phyloP scores from a whole-genome alignment of 139 green algal species.

The Haematococcus lacustris region DNA sequence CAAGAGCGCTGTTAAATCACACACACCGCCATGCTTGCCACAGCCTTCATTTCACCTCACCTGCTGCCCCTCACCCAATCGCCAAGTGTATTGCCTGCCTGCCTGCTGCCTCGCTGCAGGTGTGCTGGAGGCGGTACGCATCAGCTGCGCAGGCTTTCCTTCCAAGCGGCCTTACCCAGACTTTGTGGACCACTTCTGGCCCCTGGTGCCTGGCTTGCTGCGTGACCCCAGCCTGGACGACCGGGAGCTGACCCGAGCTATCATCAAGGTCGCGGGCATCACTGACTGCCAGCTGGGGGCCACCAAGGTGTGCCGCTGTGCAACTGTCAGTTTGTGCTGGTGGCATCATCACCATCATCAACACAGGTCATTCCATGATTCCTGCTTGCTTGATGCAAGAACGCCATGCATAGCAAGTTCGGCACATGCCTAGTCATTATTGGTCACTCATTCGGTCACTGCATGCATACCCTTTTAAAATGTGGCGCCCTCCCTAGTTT shows the following conservation, averaged over 20 bases:
- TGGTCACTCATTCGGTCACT: no score
- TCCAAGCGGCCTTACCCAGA: constrained; percentile 77
- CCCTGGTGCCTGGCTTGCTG: constrained; percentile 57
- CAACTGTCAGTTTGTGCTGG: no score
- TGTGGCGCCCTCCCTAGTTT: no score
- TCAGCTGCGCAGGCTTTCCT: constrained; percentile 91
- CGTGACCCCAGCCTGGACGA: constrained; percentile 46
- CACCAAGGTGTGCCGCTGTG: constrained; percentile 54
- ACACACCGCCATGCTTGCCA: neutral
- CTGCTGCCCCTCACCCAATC: neutral
- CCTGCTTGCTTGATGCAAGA: no score
- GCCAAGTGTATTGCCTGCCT: neutral
- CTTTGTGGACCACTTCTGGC: constrained; percentile 94
- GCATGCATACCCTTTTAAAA: no score
- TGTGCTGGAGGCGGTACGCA: constrained; percentile 97
- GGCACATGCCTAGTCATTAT: no score
- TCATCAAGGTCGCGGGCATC: constrained; percentile 11
- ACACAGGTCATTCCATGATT: no score
- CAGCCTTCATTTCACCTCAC: no score
- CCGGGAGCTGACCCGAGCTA: constrained; percentile 24
- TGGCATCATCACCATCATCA: no score
- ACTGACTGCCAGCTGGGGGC: constrained; percentile 74
- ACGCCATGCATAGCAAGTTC: no score
- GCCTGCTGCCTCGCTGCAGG: constrained; percentile 10
- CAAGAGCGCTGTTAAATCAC: no score